These are phyloP conservation scores for Favolaschia claudopus DNA, from an alignment of 768 basidiomycete species.

Conservation along the genomic window DNA sequence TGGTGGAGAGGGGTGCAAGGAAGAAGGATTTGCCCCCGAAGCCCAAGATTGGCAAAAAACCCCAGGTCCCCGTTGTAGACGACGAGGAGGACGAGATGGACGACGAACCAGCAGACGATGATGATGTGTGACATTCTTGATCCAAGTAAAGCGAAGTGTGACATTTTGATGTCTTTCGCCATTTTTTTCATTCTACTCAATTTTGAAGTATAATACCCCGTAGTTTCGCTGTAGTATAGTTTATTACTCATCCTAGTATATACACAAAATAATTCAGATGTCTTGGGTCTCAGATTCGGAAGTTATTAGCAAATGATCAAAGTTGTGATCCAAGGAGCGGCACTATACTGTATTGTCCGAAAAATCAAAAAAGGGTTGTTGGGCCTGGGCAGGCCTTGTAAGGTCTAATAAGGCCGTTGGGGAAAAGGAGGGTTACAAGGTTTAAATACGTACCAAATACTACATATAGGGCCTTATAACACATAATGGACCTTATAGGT, in stretches of 20 bases:
- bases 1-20: conserved; percentile 11
- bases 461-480: no score
- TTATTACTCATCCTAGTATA: not conserved
- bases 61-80: conserved; percentile 18
- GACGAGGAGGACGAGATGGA: conserved; percentile 14
- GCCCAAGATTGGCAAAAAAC: conserved; percentile 22
- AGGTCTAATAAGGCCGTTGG: no score
- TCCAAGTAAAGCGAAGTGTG: conserved; percentile 2
- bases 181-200: not conserved
- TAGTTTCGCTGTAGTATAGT: not conserved
- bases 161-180: not conserved
- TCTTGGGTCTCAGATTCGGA: not conserved
- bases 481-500: no score
- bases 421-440: no score
- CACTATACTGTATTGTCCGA: conserved; percentile 15
- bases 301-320: not conserved
- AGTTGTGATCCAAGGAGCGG: conserved; percentile 1
- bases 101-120: conserved; percentile 9
- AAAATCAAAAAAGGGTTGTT: no score
- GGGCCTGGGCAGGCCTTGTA: no score
- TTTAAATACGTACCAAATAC: no score
- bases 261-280: not conserved
- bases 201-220: not conserved
- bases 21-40: conserved; percentile 23
- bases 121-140: conserved; percentile 4